Conservation (phyloP, 495 filamentous ascomycete genomes). For the Tuber melanosporum region DNA sequence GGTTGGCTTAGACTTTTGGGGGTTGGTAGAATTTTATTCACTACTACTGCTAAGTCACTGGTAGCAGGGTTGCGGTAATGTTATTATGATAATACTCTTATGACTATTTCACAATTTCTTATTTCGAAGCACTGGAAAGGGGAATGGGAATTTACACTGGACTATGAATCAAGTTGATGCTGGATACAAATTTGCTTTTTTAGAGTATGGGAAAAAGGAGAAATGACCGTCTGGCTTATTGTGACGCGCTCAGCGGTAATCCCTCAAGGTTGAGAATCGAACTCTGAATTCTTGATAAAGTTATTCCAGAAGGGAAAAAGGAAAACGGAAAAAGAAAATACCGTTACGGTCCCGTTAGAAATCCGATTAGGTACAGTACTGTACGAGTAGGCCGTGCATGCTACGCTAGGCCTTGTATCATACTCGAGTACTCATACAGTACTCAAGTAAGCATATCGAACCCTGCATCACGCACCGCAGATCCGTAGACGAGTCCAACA, state of each 20-base stretch:
- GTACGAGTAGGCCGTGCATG: too few relatives aligned
- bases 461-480: neutral
- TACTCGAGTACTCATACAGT: too few relatives aligned
- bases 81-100: neutral
- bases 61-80: neutral
- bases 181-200: neutral
- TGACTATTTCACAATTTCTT: too few relatives aligned
- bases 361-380: neutral
- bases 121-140: too few relatives aligned
- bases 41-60: neutral
- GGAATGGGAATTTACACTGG: neutral
- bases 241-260: neutral
- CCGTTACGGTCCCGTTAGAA: neutral
- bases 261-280: neutral
- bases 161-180: neutral
- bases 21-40: neutral
- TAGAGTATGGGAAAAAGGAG: neutral
- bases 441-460: neutral
- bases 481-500: neutral
- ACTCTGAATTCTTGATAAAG: neutral
- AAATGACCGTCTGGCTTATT: neutral
- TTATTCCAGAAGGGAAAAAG: neutral
- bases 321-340: neutral
- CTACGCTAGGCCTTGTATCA: too few relatives aligned
- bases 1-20: neutral